Evolutionary conservation across 2,329 filamentous ascomycete genomes (phyloP).

Genomic region (Pseudogymnoascus pannorum): DNA sequence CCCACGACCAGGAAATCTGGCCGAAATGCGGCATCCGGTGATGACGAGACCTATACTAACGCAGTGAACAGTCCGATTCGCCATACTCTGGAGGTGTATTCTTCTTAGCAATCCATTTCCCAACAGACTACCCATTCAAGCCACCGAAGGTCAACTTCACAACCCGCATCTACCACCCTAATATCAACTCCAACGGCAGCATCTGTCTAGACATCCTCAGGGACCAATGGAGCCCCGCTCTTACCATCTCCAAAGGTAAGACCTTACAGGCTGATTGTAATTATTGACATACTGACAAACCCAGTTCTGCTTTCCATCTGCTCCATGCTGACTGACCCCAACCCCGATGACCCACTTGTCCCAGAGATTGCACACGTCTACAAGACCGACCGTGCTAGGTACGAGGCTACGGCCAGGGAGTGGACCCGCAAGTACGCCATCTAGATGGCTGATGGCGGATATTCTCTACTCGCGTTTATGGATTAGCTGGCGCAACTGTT

Average conservation of each 20-base stretch:
- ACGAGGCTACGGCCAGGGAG: slow-evolving; percentile 93
- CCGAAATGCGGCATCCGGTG: neutral
- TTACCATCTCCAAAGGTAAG: slow-evolving; percentile 97
- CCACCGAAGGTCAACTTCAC: slow-evolving; percentile 99
- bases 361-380: slow-evolving; percentile 99
- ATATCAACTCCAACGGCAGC: slow-evolving; percentile 99
- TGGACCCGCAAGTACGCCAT: slow-evolving; percentile 99
- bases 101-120: slow-evolving; percentile 98
- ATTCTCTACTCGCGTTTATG: slow-evolving; percentile 12
- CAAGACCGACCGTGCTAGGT: slow-evolving; percentile 95
- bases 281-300: slow-evolving; percentile 8
- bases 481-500: slow-evolving; percentile 15
- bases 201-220: slow-evolving; percentile 97
- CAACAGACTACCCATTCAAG: slow-evolving; percentile 99
- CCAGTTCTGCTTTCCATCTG: slow-evolving; percentile 95
- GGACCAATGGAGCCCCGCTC: slow-evolving; percentile 97
- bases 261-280: neutral
- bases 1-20: neutral
- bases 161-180: slow-evolving; percentile 98
- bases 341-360: slow-evolving; percentile 96
- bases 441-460: slow-evolving; percentile 37
- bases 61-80: slow-evolving; percentile 65
- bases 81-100: slow-evolving; percentile 98
- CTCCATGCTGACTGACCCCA: slow-evolving; percentile 99
- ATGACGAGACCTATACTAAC: slow-evolving; percentile 18